Conservation (phyloP, 805 yeast species). For the Yarrowia sp. region DNA sequence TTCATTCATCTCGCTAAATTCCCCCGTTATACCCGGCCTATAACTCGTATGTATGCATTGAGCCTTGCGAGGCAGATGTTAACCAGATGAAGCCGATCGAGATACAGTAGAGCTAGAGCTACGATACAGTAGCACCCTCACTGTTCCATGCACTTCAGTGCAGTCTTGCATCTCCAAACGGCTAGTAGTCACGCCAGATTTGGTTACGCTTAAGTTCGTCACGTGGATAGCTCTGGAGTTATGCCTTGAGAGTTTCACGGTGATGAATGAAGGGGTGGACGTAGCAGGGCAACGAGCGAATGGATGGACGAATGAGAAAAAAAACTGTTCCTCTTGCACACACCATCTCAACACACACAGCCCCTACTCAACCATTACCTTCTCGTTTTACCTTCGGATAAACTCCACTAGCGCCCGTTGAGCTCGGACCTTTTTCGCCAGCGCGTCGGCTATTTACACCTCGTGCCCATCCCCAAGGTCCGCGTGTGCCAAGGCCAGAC, state of each 20-base stretch:
- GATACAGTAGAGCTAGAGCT: too few species aligned
- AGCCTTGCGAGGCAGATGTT: too few species aligned
- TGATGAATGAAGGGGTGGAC: too few species aligned
- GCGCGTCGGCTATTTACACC: not conserved
- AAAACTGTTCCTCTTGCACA: too few species aligned
- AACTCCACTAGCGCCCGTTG: conserved; percentile 11
- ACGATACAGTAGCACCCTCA: too few species aligned
- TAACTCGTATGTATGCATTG: too few species aligned
- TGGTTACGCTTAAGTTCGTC: conserved; percentile 9
- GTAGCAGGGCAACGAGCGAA: not conserved
- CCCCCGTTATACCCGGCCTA: too few species aligned
- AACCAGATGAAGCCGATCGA: too few species aligned
- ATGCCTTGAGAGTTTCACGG: too few species aligned
- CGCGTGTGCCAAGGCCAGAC: too few species aligned
- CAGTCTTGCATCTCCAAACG: not conserved
- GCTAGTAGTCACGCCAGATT: conserved; percentile 3
- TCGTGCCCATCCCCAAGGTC: not conserved
- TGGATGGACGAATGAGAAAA: too few species aligned
- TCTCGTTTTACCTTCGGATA: not conserved
- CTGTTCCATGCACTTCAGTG: not conserved
- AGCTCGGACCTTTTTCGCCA: not conserved
- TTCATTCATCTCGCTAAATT: too few species aligned
- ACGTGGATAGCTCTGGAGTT: not conserved
- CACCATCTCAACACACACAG: not conserved
- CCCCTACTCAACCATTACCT: not conserved